These are phyloP conservation scores for Boletus vermiculosoides DNA, from an alignment of 768 basidiomycete genomes.

Conservation along the genomic window DNA sequence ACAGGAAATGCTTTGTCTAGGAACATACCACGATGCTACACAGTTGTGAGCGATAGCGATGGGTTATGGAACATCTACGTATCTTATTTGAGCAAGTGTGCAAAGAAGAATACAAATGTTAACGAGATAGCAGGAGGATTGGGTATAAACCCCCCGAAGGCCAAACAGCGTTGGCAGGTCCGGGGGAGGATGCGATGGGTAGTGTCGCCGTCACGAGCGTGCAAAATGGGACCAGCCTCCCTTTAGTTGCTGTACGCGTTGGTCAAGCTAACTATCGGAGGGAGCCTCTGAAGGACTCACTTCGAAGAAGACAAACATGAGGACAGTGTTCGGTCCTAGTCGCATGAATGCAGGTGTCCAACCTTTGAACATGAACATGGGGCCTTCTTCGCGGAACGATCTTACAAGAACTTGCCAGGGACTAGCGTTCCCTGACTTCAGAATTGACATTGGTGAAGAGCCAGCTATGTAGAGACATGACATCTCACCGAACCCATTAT, in stretches of 20 bases:
- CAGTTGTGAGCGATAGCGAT: background rate
- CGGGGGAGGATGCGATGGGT: background rate
- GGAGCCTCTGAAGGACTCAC: conserved; percentile 36
- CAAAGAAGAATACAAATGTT: conserved; percentile 3
- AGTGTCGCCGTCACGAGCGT: background rate
- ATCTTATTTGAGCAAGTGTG: background rate
- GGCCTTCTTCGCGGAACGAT: conserved; percentile 72
- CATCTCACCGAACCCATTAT: conserved; percentile 70
- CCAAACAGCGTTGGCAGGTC: background rate
- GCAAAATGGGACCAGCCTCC: conserved; percentile 45
- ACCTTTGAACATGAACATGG: conserved; percentile 79
- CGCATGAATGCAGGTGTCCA: conserved; percentile 89
- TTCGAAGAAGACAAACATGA: conserved; percentile 86
- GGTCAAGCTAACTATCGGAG: conserved; percentile 3
- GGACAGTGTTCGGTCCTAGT: conserved; percentile 78
- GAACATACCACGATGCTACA: conserved; percentile 9
- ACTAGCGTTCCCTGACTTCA: conserved; percentile 50
- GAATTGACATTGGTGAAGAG: conserved; percentile 2
- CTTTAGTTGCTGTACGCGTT: conserved; percentile 61
- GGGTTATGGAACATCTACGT: conserved; percentile 8
- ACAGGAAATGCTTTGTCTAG: conserved; percentile 2
- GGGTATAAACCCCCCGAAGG: background rate
- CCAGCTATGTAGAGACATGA: background rate
- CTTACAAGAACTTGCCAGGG: conserved; percentile 51
- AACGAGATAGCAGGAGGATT: background rate